Base-by-base conservation (phyloP, 495 filamentous ascomycete genomes). In the Penicillium nucicola region DNA sequence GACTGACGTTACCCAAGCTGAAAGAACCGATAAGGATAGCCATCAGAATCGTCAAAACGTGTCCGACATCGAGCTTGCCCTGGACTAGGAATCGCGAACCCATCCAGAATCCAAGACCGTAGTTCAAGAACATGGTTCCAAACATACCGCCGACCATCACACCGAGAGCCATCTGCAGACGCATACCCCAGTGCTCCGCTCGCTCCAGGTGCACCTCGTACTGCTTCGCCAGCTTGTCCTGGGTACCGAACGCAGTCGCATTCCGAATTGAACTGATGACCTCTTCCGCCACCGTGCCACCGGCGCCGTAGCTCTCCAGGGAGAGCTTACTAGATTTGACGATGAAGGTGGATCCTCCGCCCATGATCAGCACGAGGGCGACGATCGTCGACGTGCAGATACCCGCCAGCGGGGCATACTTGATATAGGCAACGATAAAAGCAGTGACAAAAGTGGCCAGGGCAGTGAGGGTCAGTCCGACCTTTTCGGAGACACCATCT, bases 81-180 rank as follows among this genome's bases (percentile, higher is more conserved):
- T 77, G 61, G 0, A 91, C 84, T 6, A 95, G 62, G 67, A 84
- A 96, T 38, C 81, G 77, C 50, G 87, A 91, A 10, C 93, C 93
- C 77, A 91, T 87, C 93, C 93, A 98, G 73, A 97, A 98, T 32
- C 90, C 86, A 32, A 98, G 80, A 28, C 86, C 89, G 57, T 96
- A 97, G 67, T 92, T 95, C 33, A 92, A 67, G 60, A 90, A 96
- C 52, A 97, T 79, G 46, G 92, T 74, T 47, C 78, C 72, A 74
- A 96, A 89, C 84, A 96, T 88, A 35, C 76, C 72, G 37, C 84
- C 88, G 33, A 98, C 74, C 88, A 97, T 90, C 18, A 85, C 51
- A 17, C 81, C 87, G 25, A 92, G 63, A 3, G 79, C 71, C 33
- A 78, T 68, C 64, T 95, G 88, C 56, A 84, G 76, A 68, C 84